Conservation (phyloP, 1,139 yeast genomes). For the Trichomonascaceae sp. region DNA sequence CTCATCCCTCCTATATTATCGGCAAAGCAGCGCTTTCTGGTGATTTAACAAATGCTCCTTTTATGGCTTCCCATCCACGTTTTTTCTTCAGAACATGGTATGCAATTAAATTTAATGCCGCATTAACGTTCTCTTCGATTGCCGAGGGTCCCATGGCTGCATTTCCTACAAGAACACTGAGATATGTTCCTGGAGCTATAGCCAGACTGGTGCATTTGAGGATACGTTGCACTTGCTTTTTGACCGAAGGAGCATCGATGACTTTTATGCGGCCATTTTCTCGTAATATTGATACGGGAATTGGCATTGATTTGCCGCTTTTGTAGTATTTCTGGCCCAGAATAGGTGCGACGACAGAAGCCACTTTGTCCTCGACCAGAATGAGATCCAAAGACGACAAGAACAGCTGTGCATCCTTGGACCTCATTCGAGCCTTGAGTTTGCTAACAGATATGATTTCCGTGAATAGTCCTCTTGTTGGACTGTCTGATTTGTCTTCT, state of each 20-base stretch:
- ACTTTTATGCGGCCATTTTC: not conserved
- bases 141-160: conserved; percentile 18
- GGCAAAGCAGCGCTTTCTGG: conserved; percentile 25
- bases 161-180: conserved; percentile 23
- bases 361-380: conserved; percentile 22
- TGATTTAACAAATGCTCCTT: conserved; percentile 21
- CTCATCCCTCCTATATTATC: conserved; percentile 4
- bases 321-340: conserved; percentile 23
- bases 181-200: conserved; percentile 23
- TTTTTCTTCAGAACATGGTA: conserved; percentile 12
- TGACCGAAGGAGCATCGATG: conserved; percentile 21
- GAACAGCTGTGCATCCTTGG: conserved; percentile 13
- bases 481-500: conserved; percentile 17
- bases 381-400: conserved; percentile 21
- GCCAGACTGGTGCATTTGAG: conserved; percentile 21
- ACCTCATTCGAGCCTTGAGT: conserved; percentile 18
- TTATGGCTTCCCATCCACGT: conserved; percentile 17
- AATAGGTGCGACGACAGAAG: conserved; percentile 19
- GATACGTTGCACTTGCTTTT: conserved; percentile 21
- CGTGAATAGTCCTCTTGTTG: conserved; percentile 23
- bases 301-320: conserved; percentile 23
- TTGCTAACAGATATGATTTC: conserved; percentile 24
- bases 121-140: conserved; percentile 21
- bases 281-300: conserved; percentile 22
- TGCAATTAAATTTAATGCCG: conserved; percentile 16